A percentile compares a stretch with the other conserved stretches of the same genome.
Conservation (phyloP, 2,329 filamentous ascomycete species). For the Chaetomium olivaceum region DNA sequence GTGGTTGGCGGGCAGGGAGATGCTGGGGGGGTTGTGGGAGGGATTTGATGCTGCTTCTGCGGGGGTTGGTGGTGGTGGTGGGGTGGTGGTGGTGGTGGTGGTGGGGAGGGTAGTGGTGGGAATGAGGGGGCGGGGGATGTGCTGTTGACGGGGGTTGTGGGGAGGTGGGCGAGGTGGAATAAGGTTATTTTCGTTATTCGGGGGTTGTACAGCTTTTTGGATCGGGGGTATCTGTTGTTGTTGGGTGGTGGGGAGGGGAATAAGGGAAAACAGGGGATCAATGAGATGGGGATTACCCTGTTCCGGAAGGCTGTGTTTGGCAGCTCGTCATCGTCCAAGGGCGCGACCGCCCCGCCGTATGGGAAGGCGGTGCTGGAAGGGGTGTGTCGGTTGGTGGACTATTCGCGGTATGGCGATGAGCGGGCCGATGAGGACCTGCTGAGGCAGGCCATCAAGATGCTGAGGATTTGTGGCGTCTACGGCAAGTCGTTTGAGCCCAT, state of each 20-base stretch:
- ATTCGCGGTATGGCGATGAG: conserved; percentile 62
- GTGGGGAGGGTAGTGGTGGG: conserved; percentile 54
- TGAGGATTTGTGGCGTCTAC: conserved; percentile 84
- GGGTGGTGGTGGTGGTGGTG: conserved; percentile 41
- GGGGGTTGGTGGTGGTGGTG: conserved; percentile 38
- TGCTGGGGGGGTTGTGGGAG: conserved; percentile 58
- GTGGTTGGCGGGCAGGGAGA: conserved; percentile 60
- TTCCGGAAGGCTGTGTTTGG: conserved; percentile 66
- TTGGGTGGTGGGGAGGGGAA: conserved; percentile 39
- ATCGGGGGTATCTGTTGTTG: conserved; percentile 77
- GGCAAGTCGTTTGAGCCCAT: conserved; percentile 74
- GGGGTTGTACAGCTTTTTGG: conserved; percentile 90
- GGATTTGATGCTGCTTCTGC: conserved; percentile 28
- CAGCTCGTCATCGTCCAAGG: conserved; percentile 33
- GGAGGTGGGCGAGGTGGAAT: conserved; percentile 76
- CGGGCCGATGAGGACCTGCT: conserved; percentile 67
- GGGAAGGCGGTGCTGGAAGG: conserved; percentile 52
- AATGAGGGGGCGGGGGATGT: conserved; percentile 40
- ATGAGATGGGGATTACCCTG: conserved; percentile 75
- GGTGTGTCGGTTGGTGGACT: conserved; percentile 73
- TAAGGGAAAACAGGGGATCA: conserved; percentile 68
- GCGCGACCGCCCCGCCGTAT: conserved; percentile 31
- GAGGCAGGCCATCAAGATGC: conserved; percentile 73
- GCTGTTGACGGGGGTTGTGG: conserved; percentile 56
- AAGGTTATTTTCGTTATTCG: conserved; percentile 74